Conservation (phyloP, 495 filamentous ascomycete species). For the Penicillium tannophilum region DNA sequence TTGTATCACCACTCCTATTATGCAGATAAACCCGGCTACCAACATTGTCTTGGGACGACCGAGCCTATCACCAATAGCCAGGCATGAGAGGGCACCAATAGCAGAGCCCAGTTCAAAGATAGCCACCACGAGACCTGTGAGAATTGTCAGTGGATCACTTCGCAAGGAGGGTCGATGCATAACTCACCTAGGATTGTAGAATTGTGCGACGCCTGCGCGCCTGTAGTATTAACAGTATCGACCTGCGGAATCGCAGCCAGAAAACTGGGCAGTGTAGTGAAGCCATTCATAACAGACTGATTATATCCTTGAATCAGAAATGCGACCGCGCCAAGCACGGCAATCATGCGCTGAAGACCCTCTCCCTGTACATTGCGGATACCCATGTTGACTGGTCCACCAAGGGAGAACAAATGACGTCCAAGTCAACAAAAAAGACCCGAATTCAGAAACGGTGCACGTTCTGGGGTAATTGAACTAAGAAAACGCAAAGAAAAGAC, state of each 20-base stretch:
- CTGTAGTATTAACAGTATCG: constrained; percentile 13
- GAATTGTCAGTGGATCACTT: neutral
- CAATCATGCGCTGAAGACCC: constrained; percentile 18
- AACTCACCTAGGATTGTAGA: constrained; percentile 13
- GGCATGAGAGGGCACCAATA: constrained; percentile 54
- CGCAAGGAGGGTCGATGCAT: neutral
- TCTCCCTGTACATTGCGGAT: constrained; percentile 12
- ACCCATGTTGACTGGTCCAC: constrained; percentile 6
- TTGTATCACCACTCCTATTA: constrained; percentile 19
- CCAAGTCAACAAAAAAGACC: neutral
- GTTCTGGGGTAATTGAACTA: neutral
- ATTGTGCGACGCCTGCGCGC: constrained; percentile 13
- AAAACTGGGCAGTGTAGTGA: constrained; percentile 20
- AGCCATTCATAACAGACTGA: constrained; percentile 24
- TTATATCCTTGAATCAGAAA: constrained; percentile 27
- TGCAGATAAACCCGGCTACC: constrained; percentile 29
- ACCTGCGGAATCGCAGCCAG: constrained; percentile 17
- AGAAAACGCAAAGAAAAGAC: neutral
- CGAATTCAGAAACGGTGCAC: neutral
- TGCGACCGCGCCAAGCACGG: constrained; percentile 22
- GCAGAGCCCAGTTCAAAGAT: constrained; percentile 62
- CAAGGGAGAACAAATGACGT: neutral
- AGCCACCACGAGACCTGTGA: constrained; percentile 48
- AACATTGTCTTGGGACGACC: constrained; percentile 59
- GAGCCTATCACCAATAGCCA: constrained; percentile 56